Evolutionary conservation across 2,329 filamentous ascomycete species (phyloP).

Genomic region (Stagonosporopsis cucurbitacearum): DNA sequence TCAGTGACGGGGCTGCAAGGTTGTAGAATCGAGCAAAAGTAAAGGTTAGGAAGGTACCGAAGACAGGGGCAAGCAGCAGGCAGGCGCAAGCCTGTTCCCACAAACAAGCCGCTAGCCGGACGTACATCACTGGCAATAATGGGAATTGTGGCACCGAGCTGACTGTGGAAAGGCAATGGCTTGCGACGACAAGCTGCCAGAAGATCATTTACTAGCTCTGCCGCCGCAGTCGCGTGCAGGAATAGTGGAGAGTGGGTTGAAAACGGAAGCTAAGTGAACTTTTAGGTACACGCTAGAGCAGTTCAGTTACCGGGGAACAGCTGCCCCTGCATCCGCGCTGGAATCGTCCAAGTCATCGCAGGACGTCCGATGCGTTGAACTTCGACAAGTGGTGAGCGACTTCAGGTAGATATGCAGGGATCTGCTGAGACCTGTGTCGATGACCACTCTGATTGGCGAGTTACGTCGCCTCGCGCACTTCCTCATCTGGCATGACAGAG

Average conservation of each 20-base stretch:
- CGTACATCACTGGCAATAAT: constrained; percentile 24
- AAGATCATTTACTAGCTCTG: constrained; percentile 43
- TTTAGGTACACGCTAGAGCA: constrained; percentile 28
- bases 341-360: constrained; percentile 27
- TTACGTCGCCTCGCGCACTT: constrained; percentile 24
- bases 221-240: constrained; percentile 46
- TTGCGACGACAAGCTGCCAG: constrained; percentile 36
- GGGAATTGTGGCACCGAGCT: constrained; percentile 22
- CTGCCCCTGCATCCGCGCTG: constrained; percentile 40
- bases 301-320: constrained; percentile 37
- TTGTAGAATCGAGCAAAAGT: constrained; percentile 5
- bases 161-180: constrained; percentile 26
- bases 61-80: constrained; percentile 20
- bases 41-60: constrained; percentile 17
- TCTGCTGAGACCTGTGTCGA: constrained; percentile 29
- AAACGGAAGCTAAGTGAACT: constrained; percentile 27
- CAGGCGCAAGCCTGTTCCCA: constrained; percentile 26
- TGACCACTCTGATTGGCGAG: constrained; percentile 46
- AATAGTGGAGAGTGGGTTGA: constrained; percentile 19
- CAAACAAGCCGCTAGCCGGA: constrained; percentile 17
- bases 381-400: constrained; percentile 37
- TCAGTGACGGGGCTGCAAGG: constrained; percentile 1
- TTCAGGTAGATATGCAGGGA: constrained; percentile 33
- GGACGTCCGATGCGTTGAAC: constrained; percentile 29
- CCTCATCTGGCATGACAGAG: constrained; percentile 21